Percentiles rank a stretch among this genome's conserved stretches.
Evolutionary conservation across 148 eudicot species (phyloP).

Genomic region (Tetragonia tetragonoides): DNA sequence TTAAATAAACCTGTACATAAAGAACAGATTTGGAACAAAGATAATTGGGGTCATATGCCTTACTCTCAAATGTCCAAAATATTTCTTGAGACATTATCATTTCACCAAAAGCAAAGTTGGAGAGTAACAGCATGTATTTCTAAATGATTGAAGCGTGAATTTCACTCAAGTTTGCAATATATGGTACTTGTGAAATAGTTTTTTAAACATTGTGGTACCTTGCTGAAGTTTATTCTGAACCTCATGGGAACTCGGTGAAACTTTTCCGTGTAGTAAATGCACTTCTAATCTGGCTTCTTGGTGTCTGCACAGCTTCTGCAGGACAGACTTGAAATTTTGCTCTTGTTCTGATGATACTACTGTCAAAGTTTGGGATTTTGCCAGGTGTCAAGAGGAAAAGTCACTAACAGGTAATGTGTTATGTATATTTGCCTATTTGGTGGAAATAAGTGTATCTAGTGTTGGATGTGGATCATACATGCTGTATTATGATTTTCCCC

Average conservation of each 20-base stretch:
- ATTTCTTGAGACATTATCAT: not conserved
- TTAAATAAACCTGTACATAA: not conserved
- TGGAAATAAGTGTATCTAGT: not conserved
- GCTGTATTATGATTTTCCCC: too few species aligned
- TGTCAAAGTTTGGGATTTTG: slow-evolving; percentile 98
- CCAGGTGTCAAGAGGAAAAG: slow-evolving; percentile 89
- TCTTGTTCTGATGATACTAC: slow-evolving; percentile 98
- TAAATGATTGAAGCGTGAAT: not conserved
- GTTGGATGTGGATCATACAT: not conserved
- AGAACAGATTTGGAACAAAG: not conserved
- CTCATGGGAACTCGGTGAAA: not conserved
- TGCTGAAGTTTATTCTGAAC: not conserved
- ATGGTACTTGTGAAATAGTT: not conserved
- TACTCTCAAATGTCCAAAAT: not conserved
- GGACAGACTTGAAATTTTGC: slow-evolving; percentile 95
- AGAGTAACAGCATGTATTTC: not conserved
- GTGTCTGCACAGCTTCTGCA: slow-evolving; percentile 68
- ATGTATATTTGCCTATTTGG: slow-evolving; percentile 22
- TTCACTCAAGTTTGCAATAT: not conserved
- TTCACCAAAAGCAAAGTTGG: not conserved
- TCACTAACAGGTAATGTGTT: slow-evolving; percentile 90
- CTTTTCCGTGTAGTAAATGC: not conserved
- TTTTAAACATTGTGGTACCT: not conserved
- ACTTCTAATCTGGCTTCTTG: slow-evolving; percentile 9
- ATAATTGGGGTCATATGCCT: not conserved